A percentile compares a stretch with the other conserved stretches of the same genome.
Evolutionary conservation across 768 basidiomycete species (phyloP).

Genomic region (Pulveroboletus ravenelii): DNA sequence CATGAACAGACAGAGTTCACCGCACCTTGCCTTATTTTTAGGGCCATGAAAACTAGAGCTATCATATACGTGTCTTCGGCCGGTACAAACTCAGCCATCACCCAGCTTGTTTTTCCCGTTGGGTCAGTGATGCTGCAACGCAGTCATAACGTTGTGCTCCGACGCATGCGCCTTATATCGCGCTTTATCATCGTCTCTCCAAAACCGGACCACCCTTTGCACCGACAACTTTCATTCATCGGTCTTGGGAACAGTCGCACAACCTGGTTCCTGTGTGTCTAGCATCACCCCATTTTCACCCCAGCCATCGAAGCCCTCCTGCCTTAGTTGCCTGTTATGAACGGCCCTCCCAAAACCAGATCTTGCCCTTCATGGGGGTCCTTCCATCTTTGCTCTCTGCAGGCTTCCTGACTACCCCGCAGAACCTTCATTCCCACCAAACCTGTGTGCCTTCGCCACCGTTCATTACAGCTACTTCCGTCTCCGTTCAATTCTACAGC

Average conservation of each 20-base stretch:
- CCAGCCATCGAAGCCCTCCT: constrained; percentile 1
- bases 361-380: not conserved
- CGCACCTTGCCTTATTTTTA: no score
- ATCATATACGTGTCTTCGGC: no score
- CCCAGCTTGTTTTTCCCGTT: no score
- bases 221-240: not conserved
- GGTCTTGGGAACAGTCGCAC: not conserved
- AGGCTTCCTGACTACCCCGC: not conserved
- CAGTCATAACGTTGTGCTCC: no score
- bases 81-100: no score
- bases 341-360: not conserved
- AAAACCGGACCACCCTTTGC: not conserved
- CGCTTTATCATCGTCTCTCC: no score
- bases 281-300: not conserved
- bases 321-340: constrained; percentile 4
- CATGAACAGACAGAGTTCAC: no score
- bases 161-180: no score
- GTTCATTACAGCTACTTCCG: not conserved
- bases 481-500: not conserved
- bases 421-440: constrained; percentile 9
- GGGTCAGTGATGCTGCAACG: no score
- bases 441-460: constrained; percentile 5
- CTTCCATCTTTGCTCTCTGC: constrained; percentile 2
- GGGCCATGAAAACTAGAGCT: no score
- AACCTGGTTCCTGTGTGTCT: not conserved